phyloP scores from a whole-genome alignment of 306 rosid genomes.

The Vicia faba region DNA sequence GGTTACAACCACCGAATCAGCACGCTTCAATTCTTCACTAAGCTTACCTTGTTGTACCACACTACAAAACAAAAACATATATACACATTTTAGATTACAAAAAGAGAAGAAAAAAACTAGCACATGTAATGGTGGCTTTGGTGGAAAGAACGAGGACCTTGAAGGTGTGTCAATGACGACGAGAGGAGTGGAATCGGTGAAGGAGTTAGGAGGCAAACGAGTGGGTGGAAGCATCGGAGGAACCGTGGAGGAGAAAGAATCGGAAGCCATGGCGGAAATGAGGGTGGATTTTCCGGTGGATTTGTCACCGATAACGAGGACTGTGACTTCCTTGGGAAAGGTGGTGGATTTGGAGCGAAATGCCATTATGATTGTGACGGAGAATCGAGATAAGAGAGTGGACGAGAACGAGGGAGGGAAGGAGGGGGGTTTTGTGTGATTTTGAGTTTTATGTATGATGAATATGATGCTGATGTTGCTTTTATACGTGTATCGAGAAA shows the following conservation, averaged over 20 bases:
- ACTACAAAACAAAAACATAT: conserved; percentile 13
- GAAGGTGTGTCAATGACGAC: conserved; percentile 41
- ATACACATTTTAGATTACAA: not conserved
- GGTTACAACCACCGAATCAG: conserved; percentile 51
- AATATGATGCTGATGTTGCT: too few relatives aligned
- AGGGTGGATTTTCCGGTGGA: conserved; percentile 77
- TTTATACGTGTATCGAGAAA: too few relatives aligned
- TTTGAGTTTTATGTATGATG: not conserved
- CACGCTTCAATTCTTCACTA: conserved; percentile 38
- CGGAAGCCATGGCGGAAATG: conserved; percentile 40
- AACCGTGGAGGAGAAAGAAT: conserved; percentile 34
- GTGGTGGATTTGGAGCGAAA: conserved; percentile 3
- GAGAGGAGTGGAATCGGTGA: conserved; percentile 35
- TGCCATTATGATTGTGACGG: conserved; percentile 32
- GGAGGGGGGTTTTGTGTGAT: not conserved
- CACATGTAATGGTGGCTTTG: not conserved
- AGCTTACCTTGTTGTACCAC: conserved; percentile 19
- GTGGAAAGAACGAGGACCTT: conserved; percentile 28
- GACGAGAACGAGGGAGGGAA: not conserved
- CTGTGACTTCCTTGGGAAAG: conserved; percentile 1
- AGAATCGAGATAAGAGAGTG: not conserved
- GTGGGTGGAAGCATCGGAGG: conserved; percentile 38
- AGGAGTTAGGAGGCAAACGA: conserved; percentile 36
- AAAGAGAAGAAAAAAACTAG: conserved; percentile 20
- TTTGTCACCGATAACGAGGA: conserved; percentile 49